phyloP scores from a whole-genome alignment of 371 early-diverging fungal species.

The Mortierella sp. region DNA sequence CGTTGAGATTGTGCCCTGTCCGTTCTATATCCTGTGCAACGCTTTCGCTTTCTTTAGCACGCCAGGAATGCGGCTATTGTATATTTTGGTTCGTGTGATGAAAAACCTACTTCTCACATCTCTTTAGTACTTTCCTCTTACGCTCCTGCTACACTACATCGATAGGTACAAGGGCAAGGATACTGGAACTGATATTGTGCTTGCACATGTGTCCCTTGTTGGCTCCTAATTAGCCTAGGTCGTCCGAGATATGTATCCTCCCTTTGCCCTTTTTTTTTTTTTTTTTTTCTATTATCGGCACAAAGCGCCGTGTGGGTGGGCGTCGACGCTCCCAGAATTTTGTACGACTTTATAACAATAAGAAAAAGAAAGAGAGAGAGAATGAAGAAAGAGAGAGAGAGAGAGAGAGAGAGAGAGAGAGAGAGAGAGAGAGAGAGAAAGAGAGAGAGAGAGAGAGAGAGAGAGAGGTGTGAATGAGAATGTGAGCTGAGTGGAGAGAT shows the following conservation, averaged over 20 bases:
- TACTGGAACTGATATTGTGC: background rate
- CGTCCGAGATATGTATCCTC: background rate
- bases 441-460: constrained; percentile 6
- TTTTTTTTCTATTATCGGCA: constrained; percentile 1
- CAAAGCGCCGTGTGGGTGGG: too few species aligned
- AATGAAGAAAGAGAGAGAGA: background rate
- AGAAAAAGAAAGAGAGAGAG: background rate
- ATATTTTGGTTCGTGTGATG: background rate
- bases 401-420: background rate
- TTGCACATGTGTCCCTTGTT: constrained; percentile 5
- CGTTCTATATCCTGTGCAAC: background rate
- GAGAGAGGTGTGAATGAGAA: background rate
- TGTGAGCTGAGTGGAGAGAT: background rate
- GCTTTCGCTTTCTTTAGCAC: background rate
- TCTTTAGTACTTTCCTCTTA: background rate
- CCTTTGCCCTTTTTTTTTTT: background rate
- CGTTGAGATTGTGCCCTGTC: background rate
- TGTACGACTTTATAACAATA: background rate
- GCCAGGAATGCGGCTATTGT: background rate
- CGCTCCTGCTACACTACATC: background rate
- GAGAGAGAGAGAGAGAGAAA: constrained; percentile 3
- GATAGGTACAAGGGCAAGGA: background rate
- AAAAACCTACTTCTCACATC: background rate
- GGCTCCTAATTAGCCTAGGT: background rate
- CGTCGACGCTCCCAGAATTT: too few species aligned